Conservation (phyloP, 169 alveolate genomes). For the Neospora caninum region DNA sequence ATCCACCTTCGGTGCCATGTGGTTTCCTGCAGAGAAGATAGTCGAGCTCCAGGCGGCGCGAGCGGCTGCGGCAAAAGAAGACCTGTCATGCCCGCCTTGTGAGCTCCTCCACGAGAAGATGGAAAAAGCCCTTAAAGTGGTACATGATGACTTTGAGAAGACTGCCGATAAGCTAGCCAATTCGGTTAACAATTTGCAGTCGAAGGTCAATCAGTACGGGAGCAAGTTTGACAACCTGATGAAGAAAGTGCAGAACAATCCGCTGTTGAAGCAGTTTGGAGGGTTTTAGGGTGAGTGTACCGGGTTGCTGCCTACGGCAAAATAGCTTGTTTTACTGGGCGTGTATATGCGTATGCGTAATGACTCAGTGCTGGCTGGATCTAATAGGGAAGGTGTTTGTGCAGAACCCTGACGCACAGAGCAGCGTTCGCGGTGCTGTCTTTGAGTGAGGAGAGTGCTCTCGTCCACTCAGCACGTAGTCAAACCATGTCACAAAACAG, state of each 20-base stretch:
- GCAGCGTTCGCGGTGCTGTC: neutral
- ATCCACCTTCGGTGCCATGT: neutral
- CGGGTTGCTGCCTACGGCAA: neutral
- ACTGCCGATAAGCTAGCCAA: neutral
- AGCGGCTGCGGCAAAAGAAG: neutral
- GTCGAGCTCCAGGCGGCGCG: neutral
- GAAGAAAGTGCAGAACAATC: neutral
- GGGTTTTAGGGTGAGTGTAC: neutral
- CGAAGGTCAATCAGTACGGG: neutral
- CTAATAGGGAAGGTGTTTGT: no score
- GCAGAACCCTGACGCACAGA: no score
- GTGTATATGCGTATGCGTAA: no score
- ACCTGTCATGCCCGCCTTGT: neutral
- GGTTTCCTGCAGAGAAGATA: neutral
- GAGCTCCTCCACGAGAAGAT: neutral
- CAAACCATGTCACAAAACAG: neutral
- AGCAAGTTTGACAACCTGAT: neutral
- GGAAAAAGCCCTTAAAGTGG: constrained; percentile 10
- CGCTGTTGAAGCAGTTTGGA: neutral
- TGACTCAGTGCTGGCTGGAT: no score
- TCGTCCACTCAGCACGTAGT: neutral
- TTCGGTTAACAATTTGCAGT: neutral
- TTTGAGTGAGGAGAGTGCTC: neutral
- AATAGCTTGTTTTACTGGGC: no score
- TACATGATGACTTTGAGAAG: constrained; percentile 8